Percentiles rank a stretch among this genome's conserved stretches.
These are phyloP conservation scores for Xylaria intraflava DNA, from an alignment of 495 filamentous ascomycete species.

Conservation along the genomic window DNA sequence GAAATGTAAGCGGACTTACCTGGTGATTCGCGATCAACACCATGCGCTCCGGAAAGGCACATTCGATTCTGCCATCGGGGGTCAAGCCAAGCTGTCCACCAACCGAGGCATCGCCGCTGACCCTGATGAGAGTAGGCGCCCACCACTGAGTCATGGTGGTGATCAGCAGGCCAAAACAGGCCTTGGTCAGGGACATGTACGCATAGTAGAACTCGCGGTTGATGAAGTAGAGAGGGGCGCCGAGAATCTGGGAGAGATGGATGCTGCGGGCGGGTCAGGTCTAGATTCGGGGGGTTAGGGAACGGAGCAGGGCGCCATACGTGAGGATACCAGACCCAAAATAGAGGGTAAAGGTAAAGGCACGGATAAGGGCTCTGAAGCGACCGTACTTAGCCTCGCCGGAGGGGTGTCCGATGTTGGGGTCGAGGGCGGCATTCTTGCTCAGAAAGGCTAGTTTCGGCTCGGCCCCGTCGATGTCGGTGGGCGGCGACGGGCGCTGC, in stretches of 20 bases:
- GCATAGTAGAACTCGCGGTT: slow-evolving; percentile 65
- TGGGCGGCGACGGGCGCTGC: slow-evolving; percentile 31
- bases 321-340: slow-evolving; percentile 50
- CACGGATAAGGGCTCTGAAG: slow-evolving; percentile 56
- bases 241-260: slow-evolving; percentile 58
- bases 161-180: slow-evolving; percentile 64
- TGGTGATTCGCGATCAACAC: slow-evolving; percentile 82
- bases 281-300: slow-evolving; percentile 5
- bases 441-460: slow-evolving; percentile 22
- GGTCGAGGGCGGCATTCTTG: slow-evolving; percentile 26
- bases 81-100: slow-evolving; percentile 59
- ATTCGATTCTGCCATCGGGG: slow-evolving; percentile 60
- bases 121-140: slow-evolving; percentile 66
- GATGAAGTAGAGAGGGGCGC: slow-evolving; percentile 62
- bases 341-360: slow-evolving; percentile 58
- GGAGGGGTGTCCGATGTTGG: slow-evolving; percentile 47
- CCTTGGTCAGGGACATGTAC: slow-evolving; percentile 73
- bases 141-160: slow-evolving; percentile 77
- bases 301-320: slow-evolving; percentile 19
- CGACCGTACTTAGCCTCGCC: slow-evolving; percentile 63
- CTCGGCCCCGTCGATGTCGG: not conserved
- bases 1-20: slow-evolving; percentile 29
- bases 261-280: slow-evolving; percentile 41
- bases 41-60: slow-evolving; percentile 67
- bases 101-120: slow-evolving; percentile 71